Percentiles rank a stretch among this genome's conserved stretches.
Evolutionary conservation across 345 rosid genomes (phyloP).

Genomic region (Camelina hispida): DNA sequence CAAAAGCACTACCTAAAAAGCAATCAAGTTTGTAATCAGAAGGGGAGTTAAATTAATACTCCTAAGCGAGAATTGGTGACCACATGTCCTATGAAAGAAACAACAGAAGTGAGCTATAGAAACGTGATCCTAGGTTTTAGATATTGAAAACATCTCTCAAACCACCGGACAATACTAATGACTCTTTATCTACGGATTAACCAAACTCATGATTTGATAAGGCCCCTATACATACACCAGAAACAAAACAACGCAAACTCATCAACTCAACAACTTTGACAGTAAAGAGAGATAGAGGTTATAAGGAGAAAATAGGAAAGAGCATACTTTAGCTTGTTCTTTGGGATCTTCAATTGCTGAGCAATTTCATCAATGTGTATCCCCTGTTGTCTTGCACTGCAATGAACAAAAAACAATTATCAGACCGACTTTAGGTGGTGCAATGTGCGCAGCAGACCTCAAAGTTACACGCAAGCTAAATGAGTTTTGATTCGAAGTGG

Average conservation of each 20-base stretch:
- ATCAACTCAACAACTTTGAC: neutral
- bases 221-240: conserved; percentile 52
- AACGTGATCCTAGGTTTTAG: conserved; percentile 2
- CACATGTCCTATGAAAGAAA: too few species aligned
- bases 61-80: too few species aligned
- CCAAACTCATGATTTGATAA: conserved; percentile 54
- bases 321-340: conserved; percentile 74
- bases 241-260: neutral
- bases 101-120: neutral
- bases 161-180: neutral
- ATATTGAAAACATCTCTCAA: conserved; percentile 10
- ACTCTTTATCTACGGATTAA: conserved; percentile 20
- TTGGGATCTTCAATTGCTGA: conserved; percentile 73
- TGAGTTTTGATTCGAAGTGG: neutral
- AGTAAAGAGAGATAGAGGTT: neutral
- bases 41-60: too few species aligned
- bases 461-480: neutral
- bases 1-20: too few species aligned
- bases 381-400: conserved; percentile 80
- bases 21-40: too few species aligned
- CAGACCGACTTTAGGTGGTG: neutral
- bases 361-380: conserved; percentile 79
- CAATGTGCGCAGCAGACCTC: conserved; percentile 25
- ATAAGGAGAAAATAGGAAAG: conserved; percentile 6
- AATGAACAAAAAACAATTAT: conserved; percentile 24